Conservation (phyloP, 1,284 basidiomycete genomes). For the Cryptococcus sp. region DNA sequence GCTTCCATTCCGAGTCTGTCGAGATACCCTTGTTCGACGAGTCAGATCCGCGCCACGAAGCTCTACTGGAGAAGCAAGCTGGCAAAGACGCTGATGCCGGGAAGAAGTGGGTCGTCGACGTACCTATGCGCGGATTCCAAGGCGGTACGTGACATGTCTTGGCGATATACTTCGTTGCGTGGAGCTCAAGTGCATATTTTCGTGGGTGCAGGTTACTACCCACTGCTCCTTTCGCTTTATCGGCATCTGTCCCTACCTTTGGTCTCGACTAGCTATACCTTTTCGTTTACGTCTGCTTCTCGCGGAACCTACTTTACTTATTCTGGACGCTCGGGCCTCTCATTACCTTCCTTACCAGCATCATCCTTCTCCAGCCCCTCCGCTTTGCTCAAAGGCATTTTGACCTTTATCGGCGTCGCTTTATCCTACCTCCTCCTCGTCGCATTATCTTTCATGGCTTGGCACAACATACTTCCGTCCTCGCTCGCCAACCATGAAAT, state of each 20-base stretch:
- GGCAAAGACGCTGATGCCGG: slow-evolving; percentile 58
- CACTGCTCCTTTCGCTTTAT: slow-evolving; percentile 66
- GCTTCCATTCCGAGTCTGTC: slow-evolving; percentile 45
- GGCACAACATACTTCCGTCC: slow-evolving; percentile 42
- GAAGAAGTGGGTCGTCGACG: slow-evolving; percentile 59
- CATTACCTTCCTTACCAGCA: slow-evolving; percentile 53
- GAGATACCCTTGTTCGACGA: slow-evolving; percentile 19
- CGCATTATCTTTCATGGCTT: slow-evolving; percentile 58
- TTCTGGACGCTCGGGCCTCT: slow-evolving; percentile 63
- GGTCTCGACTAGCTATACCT: slow-evolving; percentile 62
- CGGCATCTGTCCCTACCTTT: slow-evolving; percentile 54
- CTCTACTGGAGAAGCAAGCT: slow-evolving; percentile 59
- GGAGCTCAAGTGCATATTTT: not conserved
- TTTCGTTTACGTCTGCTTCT: slow-evolving; percentile 64
- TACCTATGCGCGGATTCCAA: slow-evolving; percentile 77
- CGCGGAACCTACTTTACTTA: slow-evolving; percentile 60
- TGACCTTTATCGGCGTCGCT: slow-evolving; percentile 54
- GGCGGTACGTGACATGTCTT: slow-evolving; percentile 57
- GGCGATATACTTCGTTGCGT: not conserved
- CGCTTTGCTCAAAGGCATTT: slow-evolving; percentile 43
- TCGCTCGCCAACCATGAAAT: slow-evolving; percentile 10
- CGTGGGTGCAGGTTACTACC: slow-evolving; percentile 64
- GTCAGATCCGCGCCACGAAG: slow-evolving; percentile 23
- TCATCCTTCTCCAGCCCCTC: slow-evolving; percentile 32
- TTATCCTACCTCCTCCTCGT: slow-evolving; percentile 63